Percentiles rank a stretch among this genome's conserved stretches.
Evolutionary conservation across 116 monocot genomes (phyloP).

Genomic region (Phalaenopsis hybrid): DNA sequence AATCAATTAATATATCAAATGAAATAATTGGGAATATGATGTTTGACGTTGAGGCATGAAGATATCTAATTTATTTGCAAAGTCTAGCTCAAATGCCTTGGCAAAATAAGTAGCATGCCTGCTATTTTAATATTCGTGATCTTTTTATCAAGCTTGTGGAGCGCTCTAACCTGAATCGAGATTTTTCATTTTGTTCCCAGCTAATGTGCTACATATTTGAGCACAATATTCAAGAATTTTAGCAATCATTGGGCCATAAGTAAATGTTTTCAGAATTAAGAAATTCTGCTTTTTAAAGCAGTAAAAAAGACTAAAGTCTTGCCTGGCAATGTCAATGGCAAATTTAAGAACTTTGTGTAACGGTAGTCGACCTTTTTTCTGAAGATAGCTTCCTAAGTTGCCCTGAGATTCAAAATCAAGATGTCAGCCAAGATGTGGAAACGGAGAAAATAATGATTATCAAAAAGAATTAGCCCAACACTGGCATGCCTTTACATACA

Average conservation of each 20-base stretch:
- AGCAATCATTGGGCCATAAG: background rate
- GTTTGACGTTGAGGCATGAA: background rate
- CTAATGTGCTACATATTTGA: too few species aligned
- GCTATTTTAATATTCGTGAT: too few species aligned
- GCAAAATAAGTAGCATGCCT: too few species aligned
- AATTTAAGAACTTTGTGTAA: constrained; percentile 63
- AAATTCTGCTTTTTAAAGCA: background rate
- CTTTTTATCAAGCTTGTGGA: too few species aligned
- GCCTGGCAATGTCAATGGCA: constrained; percentile 87
- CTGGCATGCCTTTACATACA: too few species aligned
- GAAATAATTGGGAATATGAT: background rate
- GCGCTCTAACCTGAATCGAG: background rate
- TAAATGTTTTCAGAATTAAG: background rate
- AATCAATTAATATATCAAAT: background rate
- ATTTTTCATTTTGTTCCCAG: too few species aligned
- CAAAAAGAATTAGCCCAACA: background rate
- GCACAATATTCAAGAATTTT: background rate
- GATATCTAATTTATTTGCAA: background rate
- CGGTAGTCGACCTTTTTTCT: constrained; percentile 67
- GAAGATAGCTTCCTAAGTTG: constrained; percentile 68
- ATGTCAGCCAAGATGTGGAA: background rate
- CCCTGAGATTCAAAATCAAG: constrained; percentile 38
- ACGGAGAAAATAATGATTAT: background rate
- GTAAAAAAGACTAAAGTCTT: constrained; percentile 4
- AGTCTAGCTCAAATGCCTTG: too few species aligned